Evolutionary conservation across 179 eudicot species (phyloP).

Genomic region (Beta macrorhiza): DNA sequence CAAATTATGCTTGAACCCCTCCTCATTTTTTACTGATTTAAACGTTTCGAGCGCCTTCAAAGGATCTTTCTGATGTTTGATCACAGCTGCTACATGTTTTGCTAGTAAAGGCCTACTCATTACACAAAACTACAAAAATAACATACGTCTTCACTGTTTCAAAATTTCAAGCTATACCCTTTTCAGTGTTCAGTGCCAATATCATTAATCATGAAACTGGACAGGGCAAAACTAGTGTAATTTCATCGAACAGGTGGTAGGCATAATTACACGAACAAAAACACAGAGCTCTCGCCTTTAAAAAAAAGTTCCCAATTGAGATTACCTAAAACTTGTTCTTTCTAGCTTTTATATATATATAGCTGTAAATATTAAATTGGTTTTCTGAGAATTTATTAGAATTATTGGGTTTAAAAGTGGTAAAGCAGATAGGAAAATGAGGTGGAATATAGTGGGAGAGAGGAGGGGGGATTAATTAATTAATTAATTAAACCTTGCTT

Average conservation of each 20-base stretch:
- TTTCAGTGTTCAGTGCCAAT: neutral
- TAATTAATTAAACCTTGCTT: neutral
- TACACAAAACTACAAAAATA: slow-evolving; percentile 24
- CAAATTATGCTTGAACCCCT: slow-evolving; percentile 69
- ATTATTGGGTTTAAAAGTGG: neutral
- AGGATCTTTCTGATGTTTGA: slow-evolving; percentile 75
- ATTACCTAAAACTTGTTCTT: neutral
- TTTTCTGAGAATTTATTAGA: neutral
- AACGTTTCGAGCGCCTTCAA: slow-evolving; percentile 78
- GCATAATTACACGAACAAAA: slow-evolving; percentile 5
- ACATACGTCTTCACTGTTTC: neutral
- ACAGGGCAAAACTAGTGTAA: slow-evolving; percentile 6
- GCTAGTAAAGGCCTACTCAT: slow-evolving; percentile 71
- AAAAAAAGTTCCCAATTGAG: neutral
- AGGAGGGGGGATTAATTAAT: too few species aligned
- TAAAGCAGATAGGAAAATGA: neutral
- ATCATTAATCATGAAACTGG: slow-evolving; percentile 16
- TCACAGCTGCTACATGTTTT: slow-evolving; percentile 82
- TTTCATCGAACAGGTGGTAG: slow-evolving; percentile 35
- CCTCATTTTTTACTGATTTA: slow-evolving; percentile 62
- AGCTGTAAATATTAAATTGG: too few species aligned
- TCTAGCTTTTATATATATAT: neutral
- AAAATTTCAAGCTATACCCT: slow-evolving; percentile 12
- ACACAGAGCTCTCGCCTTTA: neutral
- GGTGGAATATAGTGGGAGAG: neutral